phyloP scores from a whole-genome alignment of 2,329 filamentous ascomycete species.

The Diaporthe sp. region DNA sequence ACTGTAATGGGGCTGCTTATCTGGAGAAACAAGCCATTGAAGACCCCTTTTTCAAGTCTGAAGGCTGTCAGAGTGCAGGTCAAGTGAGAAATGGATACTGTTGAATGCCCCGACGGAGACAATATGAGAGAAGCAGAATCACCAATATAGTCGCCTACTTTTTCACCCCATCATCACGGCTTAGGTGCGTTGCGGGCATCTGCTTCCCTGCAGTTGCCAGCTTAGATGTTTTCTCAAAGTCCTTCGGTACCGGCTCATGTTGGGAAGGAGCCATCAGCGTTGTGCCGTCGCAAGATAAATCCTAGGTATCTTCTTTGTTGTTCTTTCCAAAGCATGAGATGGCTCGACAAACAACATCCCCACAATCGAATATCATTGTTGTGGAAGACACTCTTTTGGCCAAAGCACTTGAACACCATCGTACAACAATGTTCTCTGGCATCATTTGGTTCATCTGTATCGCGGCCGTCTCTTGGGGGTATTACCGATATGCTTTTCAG shows the following conservation, averaged over 20 bases:
- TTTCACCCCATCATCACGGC: background rate
- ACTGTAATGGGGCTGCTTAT: too few relatives aligned
- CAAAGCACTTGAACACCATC: background rate
- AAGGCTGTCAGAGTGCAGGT: background rate
- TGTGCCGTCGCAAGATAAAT: background rate
- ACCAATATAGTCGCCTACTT: background rate
- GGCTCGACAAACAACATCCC: background rate
- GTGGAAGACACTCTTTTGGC: background rate
- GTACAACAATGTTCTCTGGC: background rate
- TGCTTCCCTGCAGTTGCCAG: too few relatives aligned
- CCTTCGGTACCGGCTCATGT: background rate
- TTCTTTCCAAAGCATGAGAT: background rate
- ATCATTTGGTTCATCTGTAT: background rate
- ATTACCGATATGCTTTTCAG: background rate
- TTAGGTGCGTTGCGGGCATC: too few relatives aligned
- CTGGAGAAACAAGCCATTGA: background rate
- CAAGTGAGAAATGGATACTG: background rate
- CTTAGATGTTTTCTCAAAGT: background rate
- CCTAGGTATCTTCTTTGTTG: background rate
- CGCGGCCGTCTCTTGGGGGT: background rate
- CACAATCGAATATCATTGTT: background rate
- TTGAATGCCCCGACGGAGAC: too few relatives aligned
- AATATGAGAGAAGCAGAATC: background rate
- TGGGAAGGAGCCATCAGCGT: background rate
- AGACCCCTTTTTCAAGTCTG: background rate